Evolutionary conservation across 2,329 filamentous ascomycete species (phyloP).

Genomic region (Talaromyces marneffei): DNA sequence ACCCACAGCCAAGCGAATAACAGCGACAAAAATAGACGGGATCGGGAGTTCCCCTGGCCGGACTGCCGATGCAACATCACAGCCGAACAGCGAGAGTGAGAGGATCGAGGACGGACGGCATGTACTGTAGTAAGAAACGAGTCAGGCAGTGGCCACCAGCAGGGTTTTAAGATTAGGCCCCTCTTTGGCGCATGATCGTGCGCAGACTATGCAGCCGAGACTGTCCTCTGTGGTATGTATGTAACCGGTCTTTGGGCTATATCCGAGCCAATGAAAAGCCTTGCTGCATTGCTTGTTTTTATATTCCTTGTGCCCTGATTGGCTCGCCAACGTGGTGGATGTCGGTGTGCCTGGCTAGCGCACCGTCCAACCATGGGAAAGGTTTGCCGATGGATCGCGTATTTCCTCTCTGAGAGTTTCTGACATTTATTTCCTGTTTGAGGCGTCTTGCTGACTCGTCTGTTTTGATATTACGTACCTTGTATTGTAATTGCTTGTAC

Average conservation of each 20-base stretch:
- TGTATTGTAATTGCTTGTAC: too few species aligned
- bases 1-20: not conserved
- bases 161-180: not conserved
- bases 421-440: not conserved
- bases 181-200: not conserved
- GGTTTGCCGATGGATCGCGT: not conserved
- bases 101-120: not conserved
- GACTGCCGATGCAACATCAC: not conserved
- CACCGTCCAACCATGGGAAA: not conserved
- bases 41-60: not conserved
- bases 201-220: too few species aligned
- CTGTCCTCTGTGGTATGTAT: not conserved
- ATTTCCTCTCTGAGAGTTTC: not conserved
- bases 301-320: not conserved
- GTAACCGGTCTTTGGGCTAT: not conserved
- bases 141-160: not conserved
- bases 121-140: not conserved
- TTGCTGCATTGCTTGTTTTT: not conserved
- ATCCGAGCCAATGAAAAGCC: not conserved
- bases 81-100: too few species aligned
- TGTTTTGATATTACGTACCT: not conserved
- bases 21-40: not conserved
- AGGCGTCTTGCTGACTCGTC: not conserved
- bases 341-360: not conserved
- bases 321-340: too few species aligned